These are phyloP conservation scores for Hawksworthiomyces lignivorus DNA, from an alignment of 2,329 filamentous ascomycete genomes.

Conservation along the genomic window DNA sequence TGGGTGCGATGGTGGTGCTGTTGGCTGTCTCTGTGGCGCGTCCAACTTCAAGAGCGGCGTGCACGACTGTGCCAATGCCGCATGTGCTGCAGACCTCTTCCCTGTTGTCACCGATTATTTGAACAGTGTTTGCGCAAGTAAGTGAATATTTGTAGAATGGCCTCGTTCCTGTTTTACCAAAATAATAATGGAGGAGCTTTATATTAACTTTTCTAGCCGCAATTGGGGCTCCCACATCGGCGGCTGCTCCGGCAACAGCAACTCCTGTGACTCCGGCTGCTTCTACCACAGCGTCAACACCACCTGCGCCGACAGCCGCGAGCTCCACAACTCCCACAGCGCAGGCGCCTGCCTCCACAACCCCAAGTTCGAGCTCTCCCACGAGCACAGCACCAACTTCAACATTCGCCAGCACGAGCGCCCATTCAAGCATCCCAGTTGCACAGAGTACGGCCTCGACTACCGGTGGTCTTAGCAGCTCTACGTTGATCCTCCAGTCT, in stretches of 20 bases:
- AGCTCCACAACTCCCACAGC: neutral
- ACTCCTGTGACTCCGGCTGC: neutral
- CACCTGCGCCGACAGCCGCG: neutral
- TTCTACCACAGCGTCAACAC: neutral
- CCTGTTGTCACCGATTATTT: conserved; percentile 14
- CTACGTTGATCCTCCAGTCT: no score
- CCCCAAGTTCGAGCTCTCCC: neutral
- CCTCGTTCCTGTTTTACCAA: no score
- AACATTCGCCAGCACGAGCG: conserved; percentile 1
- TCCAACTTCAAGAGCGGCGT: conserved; percentile 14
- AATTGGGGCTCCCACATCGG: neutral
- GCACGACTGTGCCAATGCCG: conserved; percentile 14
- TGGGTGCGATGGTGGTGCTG: conserved; percentile 10
- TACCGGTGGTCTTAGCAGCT: no score
- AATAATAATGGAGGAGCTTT: no score
- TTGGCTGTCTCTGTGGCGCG: conserved; percentile 15
- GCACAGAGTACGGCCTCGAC: no score
- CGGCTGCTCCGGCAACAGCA: neutral
- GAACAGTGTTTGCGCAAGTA: conserved; percentile 16
- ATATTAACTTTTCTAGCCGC: no score
- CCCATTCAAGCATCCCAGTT: no score
- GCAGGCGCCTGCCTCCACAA: neutral
- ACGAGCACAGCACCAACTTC: neutral
- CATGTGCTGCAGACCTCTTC: conserved; percentile 13
- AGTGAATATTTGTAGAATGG: conserved; percentile 1